Evolutionary conservation across 257 asterid species (phyloP).

Genomic region (Forsythia viridissima): DNA sequence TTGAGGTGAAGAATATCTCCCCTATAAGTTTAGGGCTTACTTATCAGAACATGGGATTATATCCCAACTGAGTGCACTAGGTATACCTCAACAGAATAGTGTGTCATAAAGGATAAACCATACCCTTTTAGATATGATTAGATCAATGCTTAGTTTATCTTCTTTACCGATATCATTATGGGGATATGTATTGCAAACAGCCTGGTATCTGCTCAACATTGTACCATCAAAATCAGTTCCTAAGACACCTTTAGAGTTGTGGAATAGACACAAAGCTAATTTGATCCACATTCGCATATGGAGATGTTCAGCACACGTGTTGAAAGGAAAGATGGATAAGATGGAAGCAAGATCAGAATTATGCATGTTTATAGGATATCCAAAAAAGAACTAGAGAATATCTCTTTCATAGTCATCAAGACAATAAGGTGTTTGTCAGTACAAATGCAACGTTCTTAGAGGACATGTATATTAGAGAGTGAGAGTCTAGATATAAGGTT

Average conservation of each 20-base stretch:
- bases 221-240: background rate
- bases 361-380: no score
- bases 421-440: background rate
- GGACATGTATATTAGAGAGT: background rate
- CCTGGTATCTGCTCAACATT: background rate
- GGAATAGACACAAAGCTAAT: background rate
- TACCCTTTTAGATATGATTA: background rate
- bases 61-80: background rate
- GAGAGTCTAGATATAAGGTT: background rate
- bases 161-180: background rate
- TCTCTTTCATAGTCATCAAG: background rate
- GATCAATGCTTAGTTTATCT: background rate
- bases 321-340: background rate
- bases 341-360: background rate
- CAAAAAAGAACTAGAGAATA: background rate
- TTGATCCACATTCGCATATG: background rate
- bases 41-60: background rate
- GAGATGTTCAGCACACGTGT: background rate
- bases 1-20: background rate
- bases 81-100: background rate
- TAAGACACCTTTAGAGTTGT: background rate
- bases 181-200: background rate
- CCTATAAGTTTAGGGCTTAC: background rate
- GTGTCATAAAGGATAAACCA: background rate
- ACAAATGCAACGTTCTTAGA: background rate